Base-by-base conservation (phyloP, 1,284 basidiomycete genomes). In the Tilletia caries region DNA sequence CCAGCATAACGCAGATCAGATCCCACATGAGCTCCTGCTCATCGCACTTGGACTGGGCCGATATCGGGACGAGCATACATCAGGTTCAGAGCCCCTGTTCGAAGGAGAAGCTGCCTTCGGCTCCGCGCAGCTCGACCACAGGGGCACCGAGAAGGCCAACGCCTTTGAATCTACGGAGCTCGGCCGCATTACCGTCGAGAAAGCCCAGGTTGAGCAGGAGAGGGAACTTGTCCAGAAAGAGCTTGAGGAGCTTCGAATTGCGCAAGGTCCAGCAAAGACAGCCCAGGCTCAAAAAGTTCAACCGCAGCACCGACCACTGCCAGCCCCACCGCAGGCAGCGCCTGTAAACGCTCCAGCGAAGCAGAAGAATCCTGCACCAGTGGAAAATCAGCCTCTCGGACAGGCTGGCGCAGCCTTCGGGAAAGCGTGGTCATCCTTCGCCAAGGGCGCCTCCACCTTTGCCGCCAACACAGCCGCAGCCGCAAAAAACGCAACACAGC, bases 31-130 rank as follows among this genome's bases (percentile, higher is more conserved):
- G 66, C 69, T 80, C 0, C 70, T 79, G 2, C 70, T 80, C 23
- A 68, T 80, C 12, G 78, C 79, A 1, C 69, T 80, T 10, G 79
- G 79, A 0, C 67, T 80, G 2, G 79, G 79, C 4, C 78, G 78
- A 65, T 78, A 70, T 37, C 68, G 79, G 13, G 75, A 77, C 23
- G 73, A 76, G 67, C 76, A 80, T 52, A 78, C 76, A 2, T 44
- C 66, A 0, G 77, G 76, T 25, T 65, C 64, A 13, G 32, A 65
- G 64, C 77, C 76, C 18, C 48, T 79, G 18, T 79, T 76, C 46
- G 79, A 80, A 68, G 74, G 75, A 32, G 79, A 79, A 50, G 70
- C 75, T 25, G 46, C 78, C 10, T 79, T 78, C 43, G 79, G 75
- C 29, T 73, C 74, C 32, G 73, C 60, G 34, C 23, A 37, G 52